Evolutionary conservation across 2,329 filamentous ascomycete genomes (phyloP), one percentile per base, ranked within the genome.

Genomic region (Fusarium ambrosium): DNA sequence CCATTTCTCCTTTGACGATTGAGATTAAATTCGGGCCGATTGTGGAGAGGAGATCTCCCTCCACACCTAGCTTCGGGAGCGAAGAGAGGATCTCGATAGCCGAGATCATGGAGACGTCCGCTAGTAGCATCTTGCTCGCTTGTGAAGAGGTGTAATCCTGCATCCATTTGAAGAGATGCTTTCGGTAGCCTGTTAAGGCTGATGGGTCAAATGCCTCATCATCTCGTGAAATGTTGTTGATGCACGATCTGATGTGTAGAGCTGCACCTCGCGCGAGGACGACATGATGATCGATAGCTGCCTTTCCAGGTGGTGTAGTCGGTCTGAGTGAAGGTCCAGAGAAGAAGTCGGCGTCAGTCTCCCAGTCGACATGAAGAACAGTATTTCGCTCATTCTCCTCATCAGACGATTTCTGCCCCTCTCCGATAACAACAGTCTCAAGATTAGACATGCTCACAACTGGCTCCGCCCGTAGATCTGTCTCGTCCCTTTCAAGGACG

Each of bases 81-180:
- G 72, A 74, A 1, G 72, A 67, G 1, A 74, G 16, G 0, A 75
- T 72, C 36, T 74, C 72, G 24, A 75, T 66, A 20, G 16, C 72
- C 4, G 55, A 62, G 0, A 58, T 72, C 62, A 67, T 75, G 1
- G 72, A 69, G 1, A 74, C 69, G 6, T 66, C 65, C 0, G 32
- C 37, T 1, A 74, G 11, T 0, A 62, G 32, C 0, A 75, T 10
- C 14, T 73, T 63, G 0, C 72, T 63, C 14, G 43, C 29, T 39
- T 53, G 4, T 6, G 43, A 63, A 6, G 32, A n/a, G 11, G 20
- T 63, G 43, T 51, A 62, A 9, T 20, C 29, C 2, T 51, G n/a
- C 60, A 62, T 62, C 60, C 60, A 62, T 51, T 24, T 48, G 60
- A 37, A 62, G 3, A 48, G 29, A 16, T 62, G n/a, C 29, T 22